These are phyloP conservation scores for Penicillium atrosanguineum DNA, from an alignment of 495 filamentous ascomycete species.

Conservation along the genomic window DNA sequence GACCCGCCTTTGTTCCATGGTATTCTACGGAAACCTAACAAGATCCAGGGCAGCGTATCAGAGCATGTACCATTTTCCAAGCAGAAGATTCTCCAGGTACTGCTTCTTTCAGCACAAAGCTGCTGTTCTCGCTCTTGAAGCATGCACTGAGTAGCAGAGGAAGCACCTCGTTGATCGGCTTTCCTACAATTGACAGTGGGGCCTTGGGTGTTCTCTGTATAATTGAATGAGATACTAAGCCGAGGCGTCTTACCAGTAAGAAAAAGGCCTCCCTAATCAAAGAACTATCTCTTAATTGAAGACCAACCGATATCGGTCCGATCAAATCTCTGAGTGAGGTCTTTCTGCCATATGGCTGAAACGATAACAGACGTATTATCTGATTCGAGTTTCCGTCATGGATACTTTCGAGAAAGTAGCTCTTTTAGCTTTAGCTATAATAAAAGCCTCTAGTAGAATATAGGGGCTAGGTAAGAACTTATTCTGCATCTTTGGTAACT, in stretches of 20 bases:
- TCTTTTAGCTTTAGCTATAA: conserved; percentile 13
- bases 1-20: too few relatives aligned
- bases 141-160: conserved; percentile 9
- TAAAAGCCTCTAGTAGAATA: conserved; percentile 12
- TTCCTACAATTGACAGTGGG: conserved; percentile 2
- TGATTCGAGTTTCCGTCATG: conserved; percentile 12
- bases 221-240: conserved; percentile 14
- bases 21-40: too few relatives aligned
- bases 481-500: conserved; percentile 34
- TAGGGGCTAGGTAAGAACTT: conserved; percentile 30
- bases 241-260: conserved; percentile 17
- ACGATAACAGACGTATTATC: conserved; percentile 17
- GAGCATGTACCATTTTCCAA: conserved; percentile 15
- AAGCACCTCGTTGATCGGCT: conserved; percentile 12
- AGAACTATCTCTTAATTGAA: conserved; percentile 13
- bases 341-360: conserved; percentile 10
- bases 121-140: conserved; percentile 12
- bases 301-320: conserved; percentile 14
- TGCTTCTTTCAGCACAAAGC: conserved; percentile 8
- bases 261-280: conserved; percentile 13
- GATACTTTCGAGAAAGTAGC: conserved; percentile 12
- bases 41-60: conserved; percentile 14
- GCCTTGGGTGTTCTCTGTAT: conserved; percentile 4
- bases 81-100: conserved; percentile 7
- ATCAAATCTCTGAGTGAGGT: conserved; percentile 13